Base-by-base conservation (phyloP, 1,139 yeast genomes). In the Magnusiomyces magnusii region DNA sequence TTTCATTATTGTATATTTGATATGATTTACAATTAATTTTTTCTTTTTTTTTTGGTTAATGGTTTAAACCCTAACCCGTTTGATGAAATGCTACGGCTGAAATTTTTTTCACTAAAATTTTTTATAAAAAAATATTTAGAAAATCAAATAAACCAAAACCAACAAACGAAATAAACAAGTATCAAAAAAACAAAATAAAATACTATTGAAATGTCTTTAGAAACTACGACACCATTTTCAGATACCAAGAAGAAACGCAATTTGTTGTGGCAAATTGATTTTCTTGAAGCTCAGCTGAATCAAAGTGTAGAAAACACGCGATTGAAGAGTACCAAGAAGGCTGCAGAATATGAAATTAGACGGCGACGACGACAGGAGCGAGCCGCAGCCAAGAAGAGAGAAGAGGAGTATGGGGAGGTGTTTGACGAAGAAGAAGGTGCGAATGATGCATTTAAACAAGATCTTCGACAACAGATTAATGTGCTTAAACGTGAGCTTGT, bases 221-320 rank as follows among this genome's bases (percentile, higher is more conserved):
- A 31, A 7, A 31, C 7, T 39, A 9, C 44, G 19, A 39, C 44
- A n/a, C 44, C 19, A 39, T 3, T n/a, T 15, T 3, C 44, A 21
- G n/a, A n/a, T n/a, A n/a, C n/a, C 9, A 23, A 51, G 47, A 65
- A 51, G 63, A 70, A 68, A 58, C 72, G 72, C 57, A 75, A 75
- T 59, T 64, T 73, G 58, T 59, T 68, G 24, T 74, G 74, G 69
- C 68, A 73, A 63, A 66, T 75, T 53, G 77, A 75, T 61, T 55
- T 73, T 50, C 67, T 75, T 2, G 74, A 75, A 63, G 68, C 75
- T 7, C 68, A 65, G 63, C 62, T 68, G 25, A 60, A 63, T n/a
- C 57, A 63, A 23, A 65, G 60, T n/a, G 61, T 61, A 17, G 56
- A 67, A 25, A 66, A 63, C 19, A 62, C 73, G 13, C 64, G 73